These are phyloP conservation scores for Ramaria sp. DNA, from an alignment of 768 basidiomycete genomes.

Conservation along the genomic window DNA sequence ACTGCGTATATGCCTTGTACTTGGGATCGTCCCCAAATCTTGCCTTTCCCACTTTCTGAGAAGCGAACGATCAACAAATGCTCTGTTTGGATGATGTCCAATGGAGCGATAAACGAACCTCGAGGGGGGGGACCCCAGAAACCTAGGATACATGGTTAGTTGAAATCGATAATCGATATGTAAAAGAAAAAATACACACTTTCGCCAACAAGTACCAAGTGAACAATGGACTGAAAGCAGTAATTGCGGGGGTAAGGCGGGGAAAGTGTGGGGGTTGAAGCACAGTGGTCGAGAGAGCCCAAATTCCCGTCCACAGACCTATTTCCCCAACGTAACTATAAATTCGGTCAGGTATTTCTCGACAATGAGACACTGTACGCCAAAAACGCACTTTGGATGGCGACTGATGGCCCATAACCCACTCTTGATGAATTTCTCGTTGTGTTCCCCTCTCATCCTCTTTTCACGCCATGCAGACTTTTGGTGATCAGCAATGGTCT, in stretches of 20 bases:
- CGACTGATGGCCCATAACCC: constrained; percentile 60
- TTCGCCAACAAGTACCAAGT: constrained; percentile 50
- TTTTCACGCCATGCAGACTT: constrained; percentile 51
- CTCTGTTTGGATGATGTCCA: neutral
- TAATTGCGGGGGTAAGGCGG: constrained; percentile 29
- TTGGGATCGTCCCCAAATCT: constrained; percentile 42
- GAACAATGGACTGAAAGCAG: constrained; percentile 48
- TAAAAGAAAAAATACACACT: constrained; percentile 22
- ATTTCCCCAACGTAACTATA: constrained; percentile 65
- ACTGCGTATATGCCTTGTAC: constrained; percentile 53
- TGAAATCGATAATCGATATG: neutral
- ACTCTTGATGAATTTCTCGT: constrained; percentile 56
- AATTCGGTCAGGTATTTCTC: neutral
- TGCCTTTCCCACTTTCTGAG: constrained; percentile 35
- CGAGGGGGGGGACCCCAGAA: constrained; percentile 64
- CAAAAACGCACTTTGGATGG: constrained; percentile 54
- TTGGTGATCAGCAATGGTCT: constrained; percentile 53
- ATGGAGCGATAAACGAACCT: constrained; percentile 23
- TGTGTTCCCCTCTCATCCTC: constrained; percentile 52
- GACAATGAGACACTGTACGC: neutral
- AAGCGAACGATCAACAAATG: neutral
- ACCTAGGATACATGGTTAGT: constrained; percentile 24
- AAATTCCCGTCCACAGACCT: constrained; percentile 59
- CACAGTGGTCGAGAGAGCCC: constrained; percentile 40
- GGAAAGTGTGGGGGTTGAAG: constrained; percentile 38